Base-by-base conservation (phyloP, 805 yeast species). In the Saturnispora kantuleensis region DNA sequence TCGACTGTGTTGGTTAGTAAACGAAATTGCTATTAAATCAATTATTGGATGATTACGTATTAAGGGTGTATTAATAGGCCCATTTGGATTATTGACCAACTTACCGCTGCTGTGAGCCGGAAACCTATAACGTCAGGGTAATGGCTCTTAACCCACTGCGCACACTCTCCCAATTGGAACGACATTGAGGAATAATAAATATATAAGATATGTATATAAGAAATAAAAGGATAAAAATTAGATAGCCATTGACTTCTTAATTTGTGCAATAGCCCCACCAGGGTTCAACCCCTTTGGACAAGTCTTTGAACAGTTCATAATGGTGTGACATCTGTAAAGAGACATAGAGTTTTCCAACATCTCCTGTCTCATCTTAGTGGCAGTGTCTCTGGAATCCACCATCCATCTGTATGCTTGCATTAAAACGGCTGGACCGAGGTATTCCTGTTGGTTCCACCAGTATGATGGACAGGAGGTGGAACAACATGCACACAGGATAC, bases 401-500 rank as follows among this genome's bases (percentile, higher is more conserved):
- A 93, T 80, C 98, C 98, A 93, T 74, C 98, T 83, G 77, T 81
- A 93, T 45, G 97, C 97, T 75, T 93, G 98, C 96, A 93, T 85
- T 66, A 93, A 77, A 45, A 93, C 97, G 29, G 98, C 98, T 21
- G 98, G 98, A 47, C 98, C 98, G 57, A 93, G 73, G 70, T 93
- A 93, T 73, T 93, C 95, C 69, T 89, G 95, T 71, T 87, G 96
- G 71, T 93, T 93, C 98, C 98, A 93, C 98, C 98, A 93, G 77
- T 93, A 93, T 3, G 97, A 89, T 44, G 98, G 98, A 73, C 98
- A 93, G 15, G 97, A 81, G 42, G 98, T 93, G 31, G 97, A 89
- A 69, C 98, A 90, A 71, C 98, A 89, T 10, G 98, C 98, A 73
- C 98, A 90, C 63, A 90, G 73, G 59, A 90, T 90, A 74, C 98